Evolutionary conservation across 106 monocot species (phyloP).

Genomic region (Dendrobium nobile): DNA sequence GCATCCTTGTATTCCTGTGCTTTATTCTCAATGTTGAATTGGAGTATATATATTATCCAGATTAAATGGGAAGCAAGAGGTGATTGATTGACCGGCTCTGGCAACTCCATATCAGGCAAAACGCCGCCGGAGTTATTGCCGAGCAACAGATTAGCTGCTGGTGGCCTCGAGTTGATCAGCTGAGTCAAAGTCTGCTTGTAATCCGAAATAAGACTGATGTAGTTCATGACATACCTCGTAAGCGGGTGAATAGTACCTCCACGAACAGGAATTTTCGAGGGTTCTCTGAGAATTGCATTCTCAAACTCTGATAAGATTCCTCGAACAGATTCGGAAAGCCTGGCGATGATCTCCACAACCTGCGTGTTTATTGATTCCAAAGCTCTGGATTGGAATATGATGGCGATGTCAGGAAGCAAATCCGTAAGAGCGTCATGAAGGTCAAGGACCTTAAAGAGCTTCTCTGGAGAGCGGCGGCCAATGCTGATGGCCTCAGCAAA

Average conservation of each 20-base stretch:
- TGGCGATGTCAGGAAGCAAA: slow-evolving; percentile 45
- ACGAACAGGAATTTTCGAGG: slow-evolving; percentile 56
- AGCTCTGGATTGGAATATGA: slow-evolving; percentile 31
- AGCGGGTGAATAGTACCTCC: slow-evolving; percentile 89
- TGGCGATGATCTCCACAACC: slow-evolving; percentile 50
- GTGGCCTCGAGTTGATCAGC: slow-evolving; percentile 55
- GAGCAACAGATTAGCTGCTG: slow-evolving; percentile 4
- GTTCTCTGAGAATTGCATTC: slow-evolving; percentile 65
- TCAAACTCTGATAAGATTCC: slow-evolving; percentile 95
- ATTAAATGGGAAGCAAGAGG: slow-evolving; percentile 57
- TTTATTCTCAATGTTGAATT: slow-evolving; percentile 67
- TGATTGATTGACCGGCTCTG: slow-evolving; percentile 38
- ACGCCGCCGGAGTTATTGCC: slow-evolving; percentile 10
- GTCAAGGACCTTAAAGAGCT: slow-evolving; percentile 69
- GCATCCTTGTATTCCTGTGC: slow-evolving; percentile 53
- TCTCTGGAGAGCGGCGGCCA: slow-evolving; percentile 64
- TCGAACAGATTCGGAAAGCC: slow-evolving; percentile 67
- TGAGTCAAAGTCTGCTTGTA: slow-evolving; percentile 64
- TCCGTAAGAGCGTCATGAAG: slow-evolving; percentile 57
- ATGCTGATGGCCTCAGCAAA: slow-evolving; percentile 73
- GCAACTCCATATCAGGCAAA: slow-evolving; percentile 32
- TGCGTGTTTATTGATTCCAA: slow-evolving; percentile 50
- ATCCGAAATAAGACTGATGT: slow-evolving; percentile 65
- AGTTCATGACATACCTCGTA: slow-evolving; percentile 96
- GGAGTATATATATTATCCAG: slow-evolving; percentile 72